phyloP scores from a whole-genome alignment of 2,329 filamentous ascomycete species.

The Akanthomyces dipterigenus region DNA sequence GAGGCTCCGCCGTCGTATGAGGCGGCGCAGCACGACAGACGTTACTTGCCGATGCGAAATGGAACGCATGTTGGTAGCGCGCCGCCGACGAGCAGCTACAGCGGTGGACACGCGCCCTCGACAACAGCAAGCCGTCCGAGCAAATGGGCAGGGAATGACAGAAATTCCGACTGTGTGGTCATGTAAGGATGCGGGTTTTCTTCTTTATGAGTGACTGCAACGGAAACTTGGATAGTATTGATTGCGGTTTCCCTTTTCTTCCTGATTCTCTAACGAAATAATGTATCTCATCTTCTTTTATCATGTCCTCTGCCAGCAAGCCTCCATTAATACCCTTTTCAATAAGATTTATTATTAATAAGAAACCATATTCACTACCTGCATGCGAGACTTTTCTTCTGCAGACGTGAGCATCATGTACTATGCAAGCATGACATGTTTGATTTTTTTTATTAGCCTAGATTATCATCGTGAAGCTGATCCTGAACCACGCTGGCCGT shows the following conservation, averaged over 20 bases:
- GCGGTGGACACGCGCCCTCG: too few relatives aligned
- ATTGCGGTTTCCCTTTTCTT: neutral
- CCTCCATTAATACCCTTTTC: neutral
- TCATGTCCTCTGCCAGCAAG: neutral
- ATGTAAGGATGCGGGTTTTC: slow-evolving; percentile 30
- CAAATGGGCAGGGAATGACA: neutral
- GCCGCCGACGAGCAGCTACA: too few relatives aligned
- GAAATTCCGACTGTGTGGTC: slow-evolving; percentile 36
- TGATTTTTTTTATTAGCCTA: too few relatives aligned
- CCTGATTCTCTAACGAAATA: neutral
- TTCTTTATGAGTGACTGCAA: neutral
- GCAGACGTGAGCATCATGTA: too few relatives aligned
- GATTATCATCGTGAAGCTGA: too few relatives aligned
- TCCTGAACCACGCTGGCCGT: too few relatives aligned
- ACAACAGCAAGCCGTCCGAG: slow-evolving; percentile 13
- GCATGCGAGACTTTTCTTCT: too few relatives aligned
- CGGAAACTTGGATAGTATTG: neutral
- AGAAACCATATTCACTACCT: too few relatives aligned
- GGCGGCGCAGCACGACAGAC: slow-evolving; percentile 44
- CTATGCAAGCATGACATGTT: too few relatives aligned
- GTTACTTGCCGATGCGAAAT: slow-evolving; percentile 45
- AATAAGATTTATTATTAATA: too few relatives aligned
- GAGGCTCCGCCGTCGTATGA: slow-evolving; percentile 53
- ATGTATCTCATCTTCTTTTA: neutral
- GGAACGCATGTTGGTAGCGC: too few relatives aligned